A percentile compares a stretch with the other conserved stretches of the same genome.
Evolutionary conservation across 2,329 filamentous ascomycete species (phyloP).

Genomic region (Beauveria australis): DNA sequence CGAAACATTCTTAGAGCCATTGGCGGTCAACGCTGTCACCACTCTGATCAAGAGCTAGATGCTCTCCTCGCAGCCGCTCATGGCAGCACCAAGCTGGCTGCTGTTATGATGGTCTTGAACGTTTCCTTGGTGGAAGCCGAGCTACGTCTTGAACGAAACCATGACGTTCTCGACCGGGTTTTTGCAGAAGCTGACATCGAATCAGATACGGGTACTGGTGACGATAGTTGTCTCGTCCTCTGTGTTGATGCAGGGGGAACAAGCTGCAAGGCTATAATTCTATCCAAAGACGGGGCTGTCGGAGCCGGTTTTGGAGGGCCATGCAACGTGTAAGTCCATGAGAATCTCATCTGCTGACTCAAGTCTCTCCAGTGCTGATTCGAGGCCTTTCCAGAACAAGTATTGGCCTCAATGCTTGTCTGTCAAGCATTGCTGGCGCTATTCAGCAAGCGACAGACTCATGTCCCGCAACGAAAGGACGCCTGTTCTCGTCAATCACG

Average conservation of each 20-base stretch:
- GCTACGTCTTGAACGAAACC: conserved; percentile 12
- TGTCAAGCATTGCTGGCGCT: conserved; percentile 19
- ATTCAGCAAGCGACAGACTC: conserved; percentile 19
- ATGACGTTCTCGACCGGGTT: conserved; percentile 14
- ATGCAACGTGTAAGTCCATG: conserved; percentile 29
- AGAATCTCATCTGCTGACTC: neutral
- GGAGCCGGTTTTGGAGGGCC: conserved; percentile 25
- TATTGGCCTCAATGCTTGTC: conserved; percentile 20
- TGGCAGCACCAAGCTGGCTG: conserved; percentile 12
- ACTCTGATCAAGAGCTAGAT: conserved; percentile 16
- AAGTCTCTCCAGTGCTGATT: neutral
- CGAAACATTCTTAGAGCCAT: conserved; percentile 18
- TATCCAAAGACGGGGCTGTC: conserved; percentile 18
- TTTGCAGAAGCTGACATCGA: conserved; percentile 12
- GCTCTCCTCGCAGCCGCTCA: conserved; percentile 12
- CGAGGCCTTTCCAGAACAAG: conserved; percentile 14
- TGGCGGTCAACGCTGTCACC: conserved; percentile 12
- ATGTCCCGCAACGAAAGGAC: conserved; percentile 11
- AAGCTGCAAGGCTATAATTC: conserved; percentile 31
- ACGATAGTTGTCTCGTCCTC: conserved; percentile 17
- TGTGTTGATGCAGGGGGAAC: conserved; percentile 35
- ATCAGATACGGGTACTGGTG: neutral
- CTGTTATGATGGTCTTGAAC: conserved; percentile 5
- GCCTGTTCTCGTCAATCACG: neutral
- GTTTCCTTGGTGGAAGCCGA: conserved; percentile 15